A percentile compares a stretch with the other conserved stretches of the same genome.
These are phyloP conservation scores for Peronospora destructor DNA, from an alignment of 352 stramenopile species.

Conservation along the genomic window DNA sequence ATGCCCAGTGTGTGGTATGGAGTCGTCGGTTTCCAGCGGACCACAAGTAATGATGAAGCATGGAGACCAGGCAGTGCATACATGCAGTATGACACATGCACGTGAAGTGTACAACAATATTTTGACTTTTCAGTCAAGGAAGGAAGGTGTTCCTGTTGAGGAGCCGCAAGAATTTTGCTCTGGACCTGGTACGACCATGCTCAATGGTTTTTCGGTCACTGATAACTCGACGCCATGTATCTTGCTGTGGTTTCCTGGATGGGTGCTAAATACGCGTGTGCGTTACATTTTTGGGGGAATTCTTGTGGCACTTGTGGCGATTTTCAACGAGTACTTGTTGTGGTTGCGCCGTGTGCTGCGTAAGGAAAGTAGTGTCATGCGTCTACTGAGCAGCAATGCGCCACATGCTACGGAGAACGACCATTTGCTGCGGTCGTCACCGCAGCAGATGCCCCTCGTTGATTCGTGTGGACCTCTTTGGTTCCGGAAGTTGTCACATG, in stretches of 20 bases:
- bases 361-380: constrained; percentile 57
- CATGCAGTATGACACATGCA: constrained; percentile 64
- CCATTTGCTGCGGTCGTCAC: constrained; percentile 39
- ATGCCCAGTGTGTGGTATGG: constrained; percentile 69
- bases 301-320: constrained; percentile 43
- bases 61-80: constrained; percentile 53
- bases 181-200: constrained; percentile 61
- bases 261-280: constrained; percentile 50
- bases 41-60: constrained; percentile 51
- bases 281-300: constrained; percentile 49
- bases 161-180: constrained; percentile 37
- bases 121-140: constrained; percentile 30
- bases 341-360: constrained; percentile 55
- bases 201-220: constrained; percentile 60
- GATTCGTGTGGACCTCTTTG: constrained; percentile 37
- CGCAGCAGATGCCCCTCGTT: constrained; percentile 25
- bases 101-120: constrained; percentile 54
- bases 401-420: constrained; percentile 26
- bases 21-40: constrained; percentile 37
- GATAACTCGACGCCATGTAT: constrained; percentile 42
- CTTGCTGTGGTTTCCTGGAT: constrained; percentile 68
- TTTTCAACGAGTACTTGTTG: constrained; percentile 74
- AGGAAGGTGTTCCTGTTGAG: constrained; percentile 6
- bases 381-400: constrained; percentile 13
- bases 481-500: constrained; percentile 47